Conservation (phyloP, 257 asterid species). For the Jaltomata sinuosa region DNA sequence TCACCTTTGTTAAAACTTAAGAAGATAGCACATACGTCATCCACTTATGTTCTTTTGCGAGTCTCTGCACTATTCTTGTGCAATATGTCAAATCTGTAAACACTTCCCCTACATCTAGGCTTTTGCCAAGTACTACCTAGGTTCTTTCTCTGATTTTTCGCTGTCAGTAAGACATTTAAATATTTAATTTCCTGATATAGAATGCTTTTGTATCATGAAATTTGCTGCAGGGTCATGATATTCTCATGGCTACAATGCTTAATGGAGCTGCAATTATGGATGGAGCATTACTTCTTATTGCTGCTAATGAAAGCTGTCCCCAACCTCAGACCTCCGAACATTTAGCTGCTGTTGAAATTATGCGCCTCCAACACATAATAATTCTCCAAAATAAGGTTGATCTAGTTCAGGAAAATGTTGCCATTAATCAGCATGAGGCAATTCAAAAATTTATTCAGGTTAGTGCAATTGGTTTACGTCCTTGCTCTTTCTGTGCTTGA, state of each 20-base stretch:
- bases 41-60: neutral
- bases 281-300: constrained; percentile 88
- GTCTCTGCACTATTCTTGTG: neutral
- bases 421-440: constrained; percentile 94
- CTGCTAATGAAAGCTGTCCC: constrained; percentile 94
- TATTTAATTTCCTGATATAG: neutral
- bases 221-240: constrained; percentile 70
- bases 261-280: constrained; percentile 98
- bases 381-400: constrained; percentile 97
- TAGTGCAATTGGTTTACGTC: neutral
- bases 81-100: neutral
- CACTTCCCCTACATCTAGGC: neutral
- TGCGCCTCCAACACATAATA: constrained; percentile 89
- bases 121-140: neutral
- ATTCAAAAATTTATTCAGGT: constrained; percentile 91
- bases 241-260: constrained; percentile 99
- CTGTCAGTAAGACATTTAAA: neutral
- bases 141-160: neutral
- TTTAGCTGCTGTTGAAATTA: constrained; percentile 92
- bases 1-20: neutral
- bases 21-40: neutral
- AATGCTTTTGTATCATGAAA: neutral
- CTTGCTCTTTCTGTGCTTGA: neutral
- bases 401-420: constrained; percentile 96
- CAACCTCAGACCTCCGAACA: constrained; percentile 99